These are phyloP conservation scores for Chrysoporthe puriensis DNA, from an alignment of 2,329 filamentous ascomycete genomes.

Conservation along the genomic window DNA sequence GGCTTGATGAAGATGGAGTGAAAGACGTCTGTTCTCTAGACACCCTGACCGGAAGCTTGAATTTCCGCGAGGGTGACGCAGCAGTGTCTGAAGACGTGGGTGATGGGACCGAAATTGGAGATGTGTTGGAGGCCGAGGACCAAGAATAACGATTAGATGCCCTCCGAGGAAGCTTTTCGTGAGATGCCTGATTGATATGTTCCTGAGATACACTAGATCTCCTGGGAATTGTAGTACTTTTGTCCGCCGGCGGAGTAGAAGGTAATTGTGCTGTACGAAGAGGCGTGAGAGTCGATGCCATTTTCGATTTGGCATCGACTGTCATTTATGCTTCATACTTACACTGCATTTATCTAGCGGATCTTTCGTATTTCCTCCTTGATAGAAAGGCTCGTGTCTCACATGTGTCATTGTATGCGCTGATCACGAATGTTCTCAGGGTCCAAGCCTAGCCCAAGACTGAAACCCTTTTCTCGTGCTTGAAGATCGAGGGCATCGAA, in stretches of 20 bases:
- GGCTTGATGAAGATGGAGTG: slow-evolving; percentile 6
- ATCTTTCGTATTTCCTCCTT: background rate
- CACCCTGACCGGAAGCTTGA: slow-evolving; percentile 15
- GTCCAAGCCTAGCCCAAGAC: background rate
- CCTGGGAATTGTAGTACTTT: background rate
- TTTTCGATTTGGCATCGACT: slow-evolving; percentile 4
- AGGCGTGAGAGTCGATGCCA: slow-evolving; percentile 6
- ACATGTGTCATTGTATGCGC: background rate
- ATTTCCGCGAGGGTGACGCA: slow-evolving; percentile 6
- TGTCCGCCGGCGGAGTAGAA: slow-evolving; percentile 16
- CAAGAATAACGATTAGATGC: slow-evolving; percentile 15
- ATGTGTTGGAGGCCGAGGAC: slow-evolving; percentile 3
- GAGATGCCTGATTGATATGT: background rate
- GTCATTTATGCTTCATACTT: slow-evolving; percentile 9
- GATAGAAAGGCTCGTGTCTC: background rate
- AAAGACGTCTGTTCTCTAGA: slow-evolving; percentile 13
- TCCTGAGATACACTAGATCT: slow-evolving; percentile 6
- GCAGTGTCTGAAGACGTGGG: slow-evolving; percentile 4
- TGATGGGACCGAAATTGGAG: background rate
- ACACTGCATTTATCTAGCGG: slow-evolving; percentile 2
- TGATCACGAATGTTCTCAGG: background rate
- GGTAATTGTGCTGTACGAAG: background rate
- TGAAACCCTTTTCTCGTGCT: slow-evolving; percentile 6
- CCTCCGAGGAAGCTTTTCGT: background rate
- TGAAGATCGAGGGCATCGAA: slow-evolving; percentile 5